Percentiles rank a stretch among this genome's conserved stretches.
Evolutionary conservation across 148 eudicot species (phyloP).

Genomic region (Silene conica): DNA sequence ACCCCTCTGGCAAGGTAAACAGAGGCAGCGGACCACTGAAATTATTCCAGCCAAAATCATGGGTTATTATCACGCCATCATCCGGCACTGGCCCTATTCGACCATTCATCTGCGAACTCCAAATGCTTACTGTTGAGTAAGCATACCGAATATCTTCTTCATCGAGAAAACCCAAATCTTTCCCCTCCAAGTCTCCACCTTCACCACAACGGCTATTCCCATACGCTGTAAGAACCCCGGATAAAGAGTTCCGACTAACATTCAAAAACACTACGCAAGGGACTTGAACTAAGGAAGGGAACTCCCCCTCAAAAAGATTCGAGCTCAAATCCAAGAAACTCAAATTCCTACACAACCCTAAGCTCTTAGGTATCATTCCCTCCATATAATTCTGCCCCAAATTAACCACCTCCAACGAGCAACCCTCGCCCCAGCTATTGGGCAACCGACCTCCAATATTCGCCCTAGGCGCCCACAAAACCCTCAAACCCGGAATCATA

Average conservation of each 20-base stretch:
- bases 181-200: slow-evolving; percentile 21
- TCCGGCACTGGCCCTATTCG: slow-evolving; percentile 3
- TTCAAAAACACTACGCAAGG: slow-evolving; percentile 46
- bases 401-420: slow-evolving; percentile 35
- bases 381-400: slow-evolving; percentile 43
- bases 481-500: slow-evolving; percentile 40
- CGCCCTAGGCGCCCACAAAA: slow-evolving; percentile 62
- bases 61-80: slow-evolving; percentile 27
- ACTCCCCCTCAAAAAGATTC: slow-evolving; percentile 38
- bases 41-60: slow-evolving; percentile 48
- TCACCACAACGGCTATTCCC: slow-evolving; percentile 27
- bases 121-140: slow-evolving; percentile 25
- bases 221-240: slow-evolving; percentile 32
- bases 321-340: slow-evolving; percentile 51
- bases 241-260: slow-evolving; percentile 43
- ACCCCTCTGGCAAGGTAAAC: slow-evolving; percentile 31
- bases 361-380: slow-evolving; percentile 34
- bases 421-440: slow-evolving; percentile 26
- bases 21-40: slow-evolving; percentile 38
- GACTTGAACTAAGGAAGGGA: slow-evolving; percentile 38
- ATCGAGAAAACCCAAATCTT: slow-evolving; percentile 23
- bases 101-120: slow-evolving; percentile 23
- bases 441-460: slow-evolving; percentile 47
- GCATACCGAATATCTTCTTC: slow-evolving; percentile 31
- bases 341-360: slow-evolving; percentile 43